phyloP scores from a whole-genome alignment of 192 early-diverging fungal genomes.

The Pilobolus umbonatus region DNA sequence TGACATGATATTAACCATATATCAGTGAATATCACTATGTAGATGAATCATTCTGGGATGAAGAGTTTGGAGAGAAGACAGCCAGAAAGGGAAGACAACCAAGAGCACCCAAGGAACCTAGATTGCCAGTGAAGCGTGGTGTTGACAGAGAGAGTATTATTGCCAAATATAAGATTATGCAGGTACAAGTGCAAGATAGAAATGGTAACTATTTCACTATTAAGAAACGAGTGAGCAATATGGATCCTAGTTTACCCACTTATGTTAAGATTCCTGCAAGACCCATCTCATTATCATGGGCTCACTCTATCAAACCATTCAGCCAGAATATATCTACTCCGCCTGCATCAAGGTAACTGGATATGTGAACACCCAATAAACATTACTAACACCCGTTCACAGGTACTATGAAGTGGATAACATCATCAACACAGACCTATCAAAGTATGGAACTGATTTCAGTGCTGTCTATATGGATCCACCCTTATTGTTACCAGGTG shows the following conservation, averaged over 20 bases:
- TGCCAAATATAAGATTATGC: constrained; percentile 82
- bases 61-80: constrained; percentile 46
- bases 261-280: constrained; percentile 83
- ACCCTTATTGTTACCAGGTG: constrained; percentile 68
- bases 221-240: constrained; percentile 76
- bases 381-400: constrained; percentile 1
- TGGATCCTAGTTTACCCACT: constrained; percentile 81
- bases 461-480: constrained; percentile 92
- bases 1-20: neutral
- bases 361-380: neutral
- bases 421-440: constrained; percentile 46
- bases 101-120: constrained; percentile 38
- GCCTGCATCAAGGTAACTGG: too few species aligned
- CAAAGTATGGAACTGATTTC: constrained; percentile 61
- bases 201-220: constrained; percentile 82
- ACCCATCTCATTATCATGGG: constrained; percentile 86
- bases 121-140: constrained; percentile 27
- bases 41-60: constrained; percentile 84
- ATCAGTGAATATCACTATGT: constrained; percentile 72
- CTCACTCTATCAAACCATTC: constrained; percentile 58
- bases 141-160: constrained; percentile 66
- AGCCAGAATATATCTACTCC: constrained; percentile 8
- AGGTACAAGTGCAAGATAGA: constrained; percentile 79
- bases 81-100: constrained; percentile 37
- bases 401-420: constrained; percentile 40